Base-by-base conservation (phyloP, 345 rosid species). In the Gossypium arboreum region DNA sequence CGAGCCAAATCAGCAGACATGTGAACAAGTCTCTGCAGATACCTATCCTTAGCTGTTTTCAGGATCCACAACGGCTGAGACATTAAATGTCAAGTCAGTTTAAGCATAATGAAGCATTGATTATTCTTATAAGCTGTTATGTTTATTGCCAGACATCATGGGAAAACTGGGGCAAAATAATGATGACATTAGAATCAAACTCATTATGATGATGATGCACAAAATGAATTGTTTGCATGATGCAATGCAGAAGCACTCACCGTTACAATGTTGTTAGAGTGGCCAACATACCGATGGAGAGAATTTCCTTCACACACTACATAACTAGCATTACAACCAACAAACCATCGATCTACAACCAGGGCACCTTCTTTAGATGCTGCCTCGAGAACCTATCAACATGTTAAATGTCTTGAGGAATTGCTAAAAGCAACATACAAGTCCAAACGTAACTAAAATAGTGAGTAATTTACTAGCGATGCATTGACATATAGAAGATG, bases 1-100 rank as follows among this genome's bases (percentile, higher is more conserved):
- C 98, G 81, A 43, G 98, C 96, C 86, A 94, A 85, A 86, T 92
- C 98, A 82, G 92, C 87, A 65, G 98, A 92, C 75, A 91, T 76
- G 78, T 89, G 95, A 84, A 92, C 88, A 75, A 92, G 94, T 84
- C 97, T 84, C 87, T 89, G 95, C 75, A 77, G 64, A 76, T 81
- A 69, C 74, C 81, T 91, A 85, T 91, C 94, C 81, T 88, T 91
- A 7, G 83, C 87, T 69, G 98, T 85, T 89, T 92, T 94, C 69
- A 94, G 84, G 78, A 94, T 85, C 98, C 98, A 94, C 20, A 79
- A 80, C 20, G 98, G 97, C 97, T 94, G 85, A 83, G 67, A 83
- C 43, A 79, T 52, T 55, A 77, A 58, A 22, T 48, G 48, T 27
- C 61, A 47, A 80, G 65, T 64, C 71, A 54, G 75, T 69, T 77